A percentile compares a stretch with the other conserved stretches of the same genome.
These are phyloP conservation scores for Morella rubra DNA, from an alignment of 306 rosid genomes.

Conservation along the genomic window DNA sequence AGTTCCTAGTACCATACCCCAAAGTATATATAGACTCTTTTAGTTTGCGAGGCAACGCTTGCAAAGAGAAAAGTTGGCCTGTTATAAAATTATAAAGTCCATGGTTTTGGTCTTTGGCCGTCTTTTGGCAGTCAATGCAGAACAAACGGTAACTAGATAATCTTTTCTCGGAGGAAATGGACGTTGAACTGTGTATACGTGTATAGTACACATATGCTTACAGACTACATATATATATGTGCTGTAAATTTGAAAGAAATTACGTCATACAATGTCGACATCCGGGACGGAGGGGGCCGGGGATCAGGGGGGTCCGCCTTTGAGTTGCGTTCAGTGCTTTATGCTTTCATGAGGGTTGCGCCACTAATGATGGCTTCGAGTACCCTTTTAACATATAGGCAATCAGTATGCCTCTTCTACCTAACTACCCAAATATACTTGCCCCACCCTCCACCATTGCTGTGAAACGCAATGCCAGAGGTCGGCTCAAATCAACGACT, in stretches of 20 bases:
- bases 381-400: constrained; percentile 19
- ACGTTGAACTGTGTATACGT: too few species aligned
- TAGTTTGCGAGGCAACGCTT: neutral
- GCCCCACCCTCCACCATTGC: constrained; percentile 19
- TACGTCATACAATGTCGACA: too few species aligned
- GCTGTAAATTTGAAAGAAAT: too few species aligned
- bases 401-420: constrained; percentile 25
- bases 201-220: too few species aligned
- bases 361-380: constrained; percentile 34
- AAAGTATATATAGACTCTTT: neutral
- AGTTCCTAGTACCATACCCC: neutral
- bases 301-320: too few species aligned
- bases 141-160: neutral
- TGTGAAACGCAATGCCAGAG: constrained; percentile 2
- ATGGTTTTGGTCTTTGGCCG: neutral
- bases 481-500: neutral
- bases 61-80: neutral
- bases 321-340: neutral
- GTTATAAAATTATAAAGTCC: neutral
- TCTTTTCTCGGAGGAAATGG: too few species aligned
- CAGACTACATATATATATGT: too few species aligned
- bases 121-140: neutral
- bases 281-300: too few species aligned
- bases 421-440: constrained; percentile 8
- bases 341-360: neutral